These are phyloP conservation scores for Phialocephala subalpina DNA, from an alignment of 2,329 filamentous ascomycete species.

Conservation along the genomic window DNA sequence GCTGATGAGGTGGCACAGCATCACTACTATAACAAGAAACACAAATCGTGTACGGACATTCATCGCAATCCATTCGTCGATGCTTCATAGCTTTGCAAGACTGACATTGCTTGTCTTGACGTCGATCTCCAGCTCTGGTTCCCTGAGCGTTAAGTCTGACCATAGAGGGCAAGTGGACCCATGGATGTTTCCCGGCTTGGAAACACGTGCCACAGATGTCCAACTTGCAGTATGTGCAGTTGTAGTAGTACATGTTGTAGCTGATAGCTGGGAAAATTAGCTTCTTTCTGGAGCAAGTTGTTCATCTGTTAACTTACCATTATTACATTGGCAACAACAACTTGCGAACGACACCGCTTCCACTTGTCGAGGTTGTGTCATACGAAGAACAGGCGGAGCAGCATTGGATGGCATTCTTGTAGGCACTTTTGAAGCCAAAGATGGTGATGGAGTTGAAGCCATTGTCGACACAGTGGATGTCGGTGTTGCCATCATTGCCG, in stretches of 20 bases:
- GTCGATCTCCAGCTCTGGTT: conserved; percentile 1
- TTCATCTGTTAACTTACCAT: neutral
- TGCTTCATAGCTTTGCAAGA: conserved; percentile 8
- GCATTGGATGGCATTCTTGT: conserved; percentile 7
- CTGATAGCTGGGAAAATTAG: neutral
- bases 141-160: neutral
- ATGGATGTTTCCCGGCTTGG: neutral
- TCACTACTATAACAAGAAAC: conserved; percentile 4
- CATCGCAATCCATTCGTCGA: conserved; percentile 4
- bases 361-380: neutral
- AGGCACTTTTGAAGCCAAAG: neutral
- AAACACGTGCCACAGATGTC: conserved; percentile 8
- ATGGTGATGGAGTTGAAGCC: neutral
- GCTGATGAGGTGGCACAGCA: neutral
- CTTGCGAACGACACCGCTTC: neutral
- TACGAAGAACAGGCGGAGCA: neutral
- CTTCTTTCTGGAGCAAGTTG: neutral
- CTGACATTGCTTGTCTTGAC: conserved; percentile 8
- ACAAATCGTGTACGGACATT: conserved; percentile 2
- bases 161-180: neutral
- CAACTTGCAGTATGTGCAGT: conserved; percentile 2
- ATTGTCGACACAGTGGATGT: neutral
- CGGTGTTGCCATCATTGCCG: neutral
- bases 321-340: neutral
- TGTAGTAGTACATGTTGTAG: conserved; percentile 5